These are phyloP conservation scores for Magnusiomyces suaveolens DNA, from an alignment of 1,139 yeast species.

Conservation along the genomic window DNA sequence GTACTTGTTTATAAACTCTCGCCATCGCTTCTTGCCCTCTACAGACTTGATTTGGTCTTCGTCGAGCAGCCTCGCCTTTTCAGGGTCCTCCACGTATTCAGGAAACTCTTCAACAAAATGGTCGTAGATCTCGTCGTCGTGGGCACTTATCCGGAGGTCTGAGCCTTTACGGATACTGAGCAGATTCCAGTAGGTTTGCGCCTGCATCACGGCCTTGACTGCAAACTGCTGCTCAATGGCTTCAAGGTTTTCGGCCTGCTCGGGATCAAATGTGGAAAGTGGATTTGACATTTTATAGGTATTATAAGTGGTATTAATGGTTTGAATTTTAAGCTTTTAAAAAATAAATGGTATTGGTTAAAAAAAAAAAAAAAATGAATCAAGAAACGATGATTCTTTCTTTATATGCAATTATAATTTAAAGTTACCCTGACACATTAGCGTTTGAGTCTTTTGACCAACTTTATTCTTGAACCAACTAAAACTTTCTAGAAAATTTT, in stretches of 20 bases:
- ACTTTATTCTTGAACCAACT: too few relatives aligned
- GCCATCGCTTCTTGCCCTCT: constrained; percentile 82
- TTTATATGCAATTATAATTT: too few relatives aligned
- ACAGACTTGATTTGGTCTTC: constrained; percentile 80
- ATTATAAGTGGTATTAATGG: not conserved
- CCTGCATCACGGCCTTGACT: constrained; percentile 92
- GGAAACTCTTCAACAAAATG: constrained; percentile 70
- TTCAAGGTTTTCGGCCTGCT: constrained; percentile 51
- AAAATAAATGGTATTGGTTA: too few relatives aligned
- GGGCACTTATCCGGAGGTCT: constrained; percentile 60
- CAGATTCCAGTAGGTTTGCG: constrained; percentile 86
- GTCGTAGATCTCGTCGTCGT: constrained; percentile 73
- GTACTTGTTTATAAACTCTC: constrained; percentile 73
- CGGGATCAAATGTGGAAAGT: constrained; percentile 39
- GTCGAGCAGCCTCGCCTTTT: constrained; percentile 45
- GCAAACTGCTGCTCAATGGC: constrained; percentile 93
- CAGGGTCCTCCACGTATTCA: constrained; percentile 55
- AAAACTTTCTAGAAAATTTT: too few relatives aligned
- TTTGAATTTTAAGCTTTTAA: too few relatives aligned
- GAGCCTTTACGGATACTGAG: constrained; percentile 69
- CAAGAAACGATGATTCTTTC: too few relatives aligned
- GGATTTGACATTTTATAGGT: constrained; percentile 2
- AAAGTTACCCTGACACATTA: not conserved
- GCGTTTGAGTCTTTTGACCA: too few relatives aligned
- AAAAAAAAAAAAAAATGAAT: too few relatives aligned